Conservation (phyloP, 129 eudicot species). For the Oenanthe sinensis region DNA sequence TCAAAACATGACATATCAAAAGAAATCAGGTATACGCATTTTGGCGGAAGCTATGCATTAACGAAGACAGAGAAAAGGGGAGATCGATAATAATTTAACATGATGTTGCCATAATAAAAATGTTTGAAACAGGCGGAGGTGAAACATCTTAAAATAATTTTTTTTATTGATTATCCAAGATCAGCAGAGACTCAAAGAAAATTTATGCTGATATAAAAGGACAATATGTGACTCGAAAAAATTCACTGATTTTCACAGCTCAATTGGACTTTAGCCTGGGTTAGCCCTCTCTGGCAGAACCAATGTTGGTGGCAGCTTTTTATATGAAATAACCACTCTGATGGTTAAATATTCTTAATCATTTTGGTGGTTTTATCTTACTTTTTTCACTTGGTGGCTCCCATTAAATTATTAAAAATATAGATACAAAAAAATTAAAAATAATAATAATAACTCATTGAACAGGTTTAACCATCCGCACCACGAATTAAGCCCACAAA, state of each 20-base stretch:
- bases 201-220: too few relatives aligned
- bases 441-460: not conserved
- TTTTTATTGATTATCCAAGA: too few relatives aligned
- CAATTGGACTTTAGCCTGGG: too few relatives aligned
- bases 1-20: not conserved
- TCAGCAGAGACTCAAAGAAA: too few relatives aligned
- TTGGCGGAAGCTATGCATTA: not conserved
- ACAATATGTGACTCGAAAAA: too few relatives aligned
- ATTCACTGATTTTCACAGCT: too few relatives aligned
- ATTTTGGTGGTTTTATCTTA: not conserved
- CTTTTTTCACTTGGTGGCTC: not conserved
- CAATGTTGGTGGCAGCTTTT: not conserved
- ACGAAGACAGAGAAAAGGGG: not conserved
- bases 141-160: too few relatives aligned
- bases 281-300: too few relatives aligned
- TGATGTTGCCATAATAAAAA: not conserved
- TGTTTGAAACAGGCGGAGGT: not conserved
- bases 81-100: not conserved
- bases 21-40: not conserved
- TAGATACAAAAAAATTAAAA: not conserved
- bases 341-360: not conserved
- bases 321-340: not conserved
- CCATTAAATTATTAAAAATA: not conserved
- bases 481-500: not conserved
- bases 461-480: not conserved